Evolutionary conservation across 805 yeast genomes (phyloP).

Genomic region (Ogataea trehaloabstinens): DNA sequence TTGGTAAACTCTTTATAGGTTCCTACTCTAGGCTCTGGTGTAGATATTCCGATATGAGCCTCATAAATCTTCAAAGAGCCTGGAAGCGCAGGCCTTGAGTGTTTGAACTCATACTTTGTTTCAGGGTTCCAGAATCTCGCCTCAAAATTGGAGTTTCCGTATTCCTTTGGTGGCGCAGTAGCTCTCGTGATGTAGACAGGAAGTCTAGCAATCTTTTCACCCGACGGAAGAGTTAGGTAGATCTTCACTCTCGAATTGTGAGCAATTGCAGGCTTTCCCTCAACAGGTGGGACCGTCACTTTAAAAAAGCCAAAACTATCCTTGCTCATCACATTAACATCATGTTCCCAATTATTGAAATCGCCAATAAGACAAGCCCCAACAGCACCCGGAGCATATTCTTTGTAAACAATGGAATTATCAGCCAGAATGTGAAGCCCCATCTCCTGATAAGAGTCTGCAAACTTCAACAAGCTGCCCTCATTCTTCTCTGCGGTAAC

Average conservation of each 20-base stretch:
- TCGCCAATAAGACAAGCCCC: conserved; percentile 85
- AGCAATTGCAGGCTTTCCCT: conserved; percentile 62
- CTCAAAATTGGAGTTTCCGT: conserved; percentile 56
- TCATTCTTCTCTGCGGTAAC: conserved; percentile 52
- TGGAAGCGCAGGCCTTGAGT: conserved; percentile 59
- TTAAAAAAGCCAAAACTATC: conserved; percentile 74
- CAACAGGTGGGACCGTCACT: conserved; percentile 53
- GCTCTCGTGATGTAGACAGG: conserved; percentile 91
- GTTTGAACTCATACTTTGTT: conserved; percentile 52
- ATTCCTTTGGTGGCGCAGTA: conserved; percentile 63
- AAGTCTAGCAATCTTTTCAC: conserved; percentile 70
- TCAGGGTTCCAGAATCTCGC: conserved; percentile 92
- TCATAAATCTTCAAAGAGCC: conserved; percentile 76
- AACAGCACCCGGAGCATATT: conserved; percentile 89
- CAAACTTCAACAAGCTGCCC: conserved; percentile 66
- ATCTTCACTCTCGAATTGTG: conserved; percentile 82
- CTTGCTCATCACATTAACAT: conserved; percentile 50
- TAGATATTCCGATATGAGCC: conserved; percentile 93
- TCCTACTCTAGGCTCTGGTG: conserved; percentile 84
- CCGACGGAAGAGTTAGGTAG: conserved; percentile 60
- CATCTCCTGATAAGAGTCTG: conserved; percentile 70
- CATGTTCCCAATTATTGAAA: conserved; percentile 79
- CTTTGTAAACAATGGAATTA: conserved; percentile 60
- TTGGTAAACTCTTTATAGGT: conserved; percentile 80
- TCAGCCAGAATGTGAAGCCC: conserved; percentile 70